A percentile compares a stretch with the other conserved stretches of the same genome.
Conservation (phyloP, 2,329 filamentous ascomycete genomes). For the Hypomyces rosellus region DNA sequence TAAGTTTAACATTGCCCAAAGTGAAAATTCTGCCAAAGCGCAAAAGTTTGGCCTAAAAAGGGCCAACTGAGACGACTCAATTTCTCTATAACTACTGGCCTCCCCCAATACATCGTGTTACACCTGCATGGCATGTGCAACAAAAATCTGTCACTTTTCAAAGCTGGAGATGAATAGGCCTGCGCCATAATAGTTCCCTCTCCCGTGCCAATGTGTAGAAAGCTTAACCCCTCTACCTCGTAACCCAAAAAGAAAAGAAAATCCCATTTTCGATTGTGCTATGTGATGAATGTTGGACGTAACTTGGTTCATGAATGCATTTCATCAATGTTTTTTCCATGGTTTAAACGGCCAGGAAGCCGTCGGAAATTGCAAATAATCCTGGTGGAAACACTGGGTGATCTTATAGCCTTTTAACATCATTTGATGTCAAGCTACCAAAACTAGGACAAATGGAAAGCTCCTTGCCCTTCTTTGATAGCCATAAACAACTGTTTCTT, state of each 20-base stretch:
- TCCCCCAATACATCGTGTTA: background rate
- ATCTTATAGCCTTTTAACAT: background rate
- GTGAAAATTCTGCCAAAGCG: background rate
- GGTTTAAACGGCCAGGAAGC: too few relatives aligned
- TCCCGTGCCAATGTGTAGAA: background rate
- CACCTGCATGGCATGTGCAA: background rate
- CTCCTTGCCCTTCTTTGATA: constrained; percentile 92
- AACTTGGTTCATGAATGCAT: too few relatives aligned
- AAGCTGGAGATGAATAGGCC: background rate
- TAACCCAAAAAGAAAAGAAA: too few relatives aligned
- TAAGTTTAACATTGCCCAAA: too few relatives aligned
- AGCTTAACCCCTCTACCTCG: background rate
- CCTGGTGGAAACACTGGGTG: background rate
- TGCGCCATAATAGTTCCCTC: background rate
- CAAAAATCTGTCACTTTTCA: background rate
- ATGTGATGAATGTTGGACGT: too few relatives aligned
- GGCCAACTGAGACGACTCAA: constrained; percentile 8
- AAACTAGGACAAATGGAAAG: constrained; percentile 83
- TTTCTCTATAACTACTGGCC: background rate
- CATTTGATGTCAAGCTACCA: background rate
- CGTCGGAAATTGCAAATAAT: too few relatives aligned
- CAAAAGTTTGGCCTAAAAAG: background rate
- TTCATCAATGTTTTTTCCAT: too few relatives aligned
- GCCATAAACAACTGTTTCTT: constrained; percentile 74
- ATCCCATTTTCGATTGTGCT: too few relatives aligned